Conservation (phyloP, 257 asterid species). For the Ehretia macrophylla region DNA sequence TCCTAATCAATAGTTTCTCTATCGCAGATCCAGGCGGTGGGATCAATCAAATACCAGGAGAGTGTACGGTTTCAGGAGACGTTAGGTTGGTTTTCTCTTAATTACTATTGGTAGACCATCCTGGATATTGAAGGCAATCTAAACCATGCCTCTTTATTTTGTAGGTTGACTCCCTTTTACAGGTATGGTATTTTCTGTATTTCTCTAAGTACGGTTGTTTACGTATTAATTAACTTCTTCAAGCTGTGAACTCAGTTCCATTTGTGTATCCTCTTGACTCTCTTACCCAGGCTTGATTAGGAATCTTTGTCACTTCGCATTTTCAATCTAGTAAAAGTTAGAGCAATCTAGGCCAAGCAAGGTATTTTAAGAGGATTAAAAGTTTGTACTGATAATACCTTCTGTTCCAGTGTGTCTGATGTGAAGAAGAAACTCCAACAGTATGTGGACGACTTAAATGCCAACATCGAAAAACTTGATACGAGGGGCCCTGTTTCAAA, state of each 20-base stretch:
- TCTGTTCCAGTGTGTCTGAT: constrained; percentile 63
- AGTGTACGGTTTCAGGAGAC: constrained; percentile 86
- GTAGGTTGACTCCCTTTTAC: constrained; percentile 98
- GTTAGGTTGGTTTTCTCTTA: constrained; percentile 55
- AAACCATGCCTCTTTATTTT: constrained; percentile 19
- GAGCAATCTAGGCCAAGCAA: background rate
- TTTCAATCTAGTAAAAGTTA: background rate
- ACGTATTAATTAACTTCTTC: too few species aligned
- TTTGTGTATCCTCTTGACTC: background rate
- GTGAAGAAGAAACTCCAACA: constrained; percentile 65
- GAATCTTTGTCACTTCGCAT: background rate
- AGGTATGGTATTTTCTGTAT: too few species aligned
- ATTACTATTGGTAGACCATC: constrained; percentile 9
- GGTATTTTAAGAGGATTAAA: background rate
- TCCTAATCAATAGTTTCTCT: constrained; percentile 9
- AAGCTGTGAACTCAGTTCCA: background rate
- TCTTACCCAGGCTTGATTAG: background rate
- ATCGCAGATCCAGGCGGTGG: constrained; percentile 98
- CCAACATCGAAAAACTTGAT: constrained; percentile 69
- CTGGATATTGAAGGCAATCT: constrained; percentile 21
- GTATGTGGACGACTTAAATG: constrained; percentile 79
- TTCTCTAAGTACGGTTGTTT: too few species aligned
- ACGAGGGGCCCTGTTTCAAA: constrained; percentile 82
- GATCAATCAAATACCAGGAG: constrained; percentile 91
- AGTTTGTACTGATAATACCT: background rate